Conservation (phyloP, 208 protist genomes). For the Crithidia brevicula region DNA sequence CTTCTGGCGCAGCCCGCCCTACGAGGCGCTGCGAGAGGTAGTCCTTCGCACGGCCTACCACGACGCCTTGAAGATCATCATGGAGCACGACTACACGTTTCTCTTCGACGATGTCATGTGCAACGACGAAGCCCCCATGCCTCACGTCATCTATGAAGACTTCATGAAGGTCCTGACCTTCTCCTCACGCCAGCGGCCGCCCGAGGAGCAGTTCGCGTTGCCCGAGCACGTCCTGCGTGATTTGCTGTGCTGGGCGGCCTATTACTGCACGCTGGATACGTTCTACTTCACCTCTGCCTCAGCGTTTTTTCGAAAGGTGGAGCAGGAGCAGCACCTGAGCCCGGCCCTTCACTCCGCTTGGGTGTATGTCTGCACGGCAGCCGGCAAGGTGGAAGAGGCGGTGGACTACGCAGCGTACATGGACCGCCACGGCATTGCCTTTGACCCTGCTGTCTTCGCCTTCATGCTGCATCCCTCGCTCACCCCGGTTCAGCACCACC, state of each 20-base stretch:
- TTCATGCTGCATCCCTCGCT: constrained; percentile 80
- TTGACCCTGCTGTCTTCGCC: constrained; percentile 74
- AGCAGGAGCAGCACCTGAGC: constrained; percentile 76
- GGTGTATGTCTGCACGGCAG: constrained; percentile 76
- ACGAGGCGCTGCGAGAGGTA: constrained; percentile 65
- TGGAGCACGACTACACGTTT: constrained; percentile 79
- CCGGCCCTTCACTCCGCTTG: constrained; percentile 63
- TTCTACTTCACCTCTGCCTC: constrained; percentile 77
- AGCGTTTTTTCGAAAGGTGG: constrained; percentile 66
- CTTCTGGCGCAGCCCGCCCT: constrained; percentile 61
- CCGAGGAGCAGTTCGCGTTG: constrained; percentile 87
- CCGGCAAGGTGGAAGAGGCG: constrained; percentile 55
- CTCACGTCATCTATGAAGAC: constrained; percentile 89
- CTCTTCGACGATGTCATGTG: constrained; percentile 60
- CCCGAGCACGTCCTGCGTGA: constrained; percentile 39
- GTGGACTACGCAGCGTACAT: constrained; percentile 56
- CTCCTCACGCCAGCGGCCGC: constrained; percentile 67
- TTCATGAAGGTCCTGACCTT: constrained; percentile 87
- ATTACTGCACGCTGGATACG: constrained; percentile 68
- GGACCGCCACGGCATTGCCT: constrained; percentile 51
- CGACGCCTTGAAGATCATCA: constrained; percentile 66
- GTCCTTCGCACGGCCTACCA: constrained; percentile 61
- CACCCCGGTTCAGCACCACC: constrained; percentile 36
- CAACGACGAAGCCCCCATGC: constrained; percentile 71
- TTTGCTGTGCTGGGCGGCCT: constrained; percentile 70